A percentile compares a stretch with the other conserved stretches of the same genome.
phyloP scores from a whole-genome alignment of 2,329 filamentous ascomycete species.

The Trichoderma semiorbis region DNA sequence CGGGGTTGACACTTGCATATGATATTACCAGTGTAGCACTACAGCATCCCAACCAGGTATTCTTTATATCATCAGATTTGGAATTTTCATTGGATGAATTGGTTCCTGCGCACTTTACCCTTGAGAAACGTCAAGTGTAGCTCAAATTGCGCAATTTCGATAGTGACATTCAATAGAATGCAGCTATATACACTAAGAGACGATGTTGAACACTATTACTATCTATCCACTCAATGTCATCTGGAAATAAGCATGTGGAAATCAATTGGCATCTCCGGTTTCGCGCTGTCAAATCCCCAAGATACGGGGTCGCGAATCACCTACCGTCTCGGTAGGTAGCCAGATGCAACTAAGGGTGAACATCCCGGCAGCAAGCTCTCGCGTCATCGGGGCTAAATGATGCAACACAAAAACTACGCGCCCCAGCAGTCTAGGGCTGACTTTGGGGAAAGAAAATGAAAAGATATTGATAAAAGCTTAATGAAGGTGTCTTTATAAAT shows the following conservation, averaged over 20 bases:
- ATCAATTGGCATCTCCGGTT: not conserved
- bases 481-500: not conserved
- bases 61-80: not conserved
- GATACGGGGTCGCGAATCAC: not conserved
- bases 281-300: not conserved
- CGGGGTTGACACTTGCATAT: not conserved
- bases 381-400: slow-evolving; percentile 20
- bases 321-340: not conserved
- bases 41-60: not conserved
- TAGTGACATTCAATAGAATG: not conserved
- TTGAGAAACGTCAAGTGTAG: not conserved
- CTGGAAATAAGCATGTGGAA: not conserved
- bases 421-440: not conserved
- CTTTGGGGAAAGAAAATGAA: not conserved
- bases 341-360: not conserved
- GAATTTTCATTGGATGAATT: not conserved
- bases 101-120: not conserved
- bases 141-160: slow-evolving; percentile 13
- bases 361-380: slow-evolving; percentile 2
- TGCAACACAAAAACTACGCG: not conserved
- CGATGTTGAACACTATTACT: not conserved
- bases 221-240: not conserved
- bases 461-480: not conserved
- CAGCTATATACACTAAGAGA: not conserved
- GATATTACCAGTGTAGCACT: not conserved